Evolutionary conservation across 345 rosid genomes (phyloP).

Genomic region (Citrus glauca): DNA sequence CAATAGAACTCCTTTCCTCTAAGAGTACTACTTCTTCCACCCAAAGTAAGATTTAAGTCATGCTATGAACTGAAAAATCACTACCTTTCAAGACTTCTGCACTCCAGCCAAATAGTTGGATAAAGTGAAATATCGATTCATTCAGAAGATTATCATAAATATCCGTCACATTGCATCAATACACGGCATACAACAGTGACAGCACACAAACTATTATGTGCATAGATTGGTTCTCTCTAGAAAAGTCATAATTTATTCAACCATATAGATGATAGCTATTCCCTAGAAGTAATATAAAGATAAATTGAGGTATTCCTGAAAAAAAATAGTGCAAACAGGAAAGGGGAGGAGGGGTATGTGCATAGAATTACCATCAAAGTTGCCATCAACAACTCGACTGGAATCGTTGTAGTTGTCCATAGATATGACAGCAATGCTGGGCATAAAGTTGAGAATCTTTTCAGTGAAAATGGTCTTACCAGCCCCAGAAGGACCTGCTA

Average conservation of each 20-base stretch:
- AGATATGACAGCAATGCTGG: conserved; percentile 85
- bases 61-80: not conserved
- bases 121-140: not conserved
- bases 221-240: not conserved
- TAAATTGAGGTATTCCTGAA: not conserved
- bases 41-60: not conserved
- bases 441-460: conserved; percentile 81
- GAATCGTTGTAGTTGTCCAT: conserved; percentile 95
- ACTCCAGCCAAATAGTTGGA: not conserved
- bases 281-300: not conserved
- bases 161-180: not conserved
- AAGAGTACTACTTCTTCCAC: not conserved
- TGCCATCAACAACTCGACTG: conserved; percentile 88
- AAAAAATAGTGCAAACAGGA: not conserved
- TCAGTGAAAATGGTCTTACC: conserved; percentile 95
- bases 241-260: not conserved
- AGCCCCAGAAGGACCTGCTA: conserved; percentile 99
- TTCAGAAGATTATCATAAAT: not conserved
- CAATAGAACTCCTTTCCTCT: not conserved
- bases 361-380: conserved; percentile 71
- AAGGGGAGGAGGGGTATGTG: not conserved
- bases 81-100: not conserved
- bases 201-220: not conserved
- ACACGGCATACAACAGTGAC: not conserved
- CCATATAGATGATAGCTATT: not conserved